These are phyloP conservation scores for Lachancea lanzarotensis DNA, from an alignment of 805 yeast species.

Conservation along the genomic window DNA sequence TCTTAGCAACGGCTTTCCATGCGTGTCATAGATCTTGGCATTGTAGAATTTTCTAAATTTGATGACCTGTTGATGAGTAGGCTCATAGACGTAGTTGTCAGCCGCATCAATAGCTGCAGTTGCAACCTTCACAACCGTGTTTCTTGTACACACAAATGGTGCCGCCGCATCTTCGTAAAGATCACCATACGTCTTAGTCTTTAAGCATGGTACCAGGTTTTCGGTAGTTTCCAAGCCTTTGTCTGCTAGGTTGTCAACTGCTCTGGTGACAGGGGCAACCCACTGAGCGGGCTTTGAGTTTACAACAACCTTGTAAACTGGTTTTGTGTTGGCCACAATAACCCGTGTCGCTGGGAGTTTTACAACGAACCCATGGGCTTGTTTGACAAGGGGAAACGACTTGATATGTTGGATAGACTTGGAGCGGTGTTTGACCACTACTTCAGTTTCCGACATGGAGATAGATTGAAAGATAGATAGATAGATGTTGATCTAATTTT, in stretches of 20 bases:
- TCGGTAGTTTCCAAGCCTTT: conserved; percentile 53
- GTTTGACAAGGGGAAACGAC: conserved; percentile 43
- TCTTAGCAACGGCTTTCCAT: conserved; percentile 58
- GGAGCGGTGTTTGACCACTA: conserved; percentile 10
- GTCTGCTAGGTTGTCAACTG: conserved; percentile 51
- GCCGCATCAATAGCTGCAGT: conserved; percentile 28
- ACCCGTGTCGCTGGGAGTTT: conserved; percentile 35
- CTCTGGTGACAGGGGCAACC: conserved; percentile 40
- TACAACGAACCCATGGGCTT: conserved; percentile 33
- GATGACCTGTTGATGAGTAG: conserved; percentile 43
- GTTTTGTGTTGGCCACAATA: conserved; percentile 30
- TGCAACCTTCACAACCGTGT: conserved; percentile 35
- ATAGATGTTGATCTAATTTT: too few relatives aligned
- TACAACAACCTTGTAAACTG: conserved; percentile 25
- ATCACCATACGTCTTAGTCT: conserved; percentile 46
- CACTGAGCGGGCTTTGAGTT: conserved; percentile 30
- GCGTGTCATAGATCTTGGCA: conserved; percentile 45
- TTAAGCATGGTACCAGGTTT: conserved; percentile 48
- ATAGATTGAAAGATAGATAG: too few relatives aligned
- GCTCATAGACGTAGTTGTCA: conserved; percentile 36
- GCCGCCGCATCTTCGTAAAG: conserved; percentile 42
- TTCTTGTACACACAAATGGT: conserved; percentile 46
- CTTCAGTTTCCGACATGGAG: conserved; percentile 1
- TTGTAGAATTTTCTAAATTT: conserved; percentile 46
- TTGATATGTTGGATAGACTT: conserved; percentile 39